Conservation (phyloP, 176 grass and related monocot genomes). For the Triticum dicoccoides region DNA sequence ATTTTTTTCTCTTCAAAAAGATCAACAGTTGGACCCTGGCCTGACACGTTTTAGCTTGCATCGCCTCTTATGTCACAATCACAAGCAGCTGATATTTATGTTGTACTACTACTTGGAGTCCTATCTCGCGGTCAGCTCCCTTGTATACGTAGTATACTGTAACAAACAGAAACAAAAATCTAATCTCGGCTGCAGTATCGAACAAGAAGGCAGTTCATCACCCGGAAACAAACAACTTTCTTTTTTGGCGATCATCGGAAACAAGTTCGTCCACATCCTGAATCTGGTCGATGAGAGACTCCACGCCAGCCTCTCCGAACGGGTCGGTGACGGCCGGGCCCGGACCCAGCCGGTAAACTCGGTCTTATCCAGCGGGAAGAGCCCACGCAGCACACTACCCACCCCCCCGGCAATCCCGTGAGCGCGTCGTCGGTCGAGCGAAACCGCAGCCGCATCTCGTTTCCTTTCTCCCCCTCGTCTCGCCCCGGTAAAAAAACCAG, state of each 20-base stretch:
- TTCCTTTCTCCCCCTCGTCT: not conserved
- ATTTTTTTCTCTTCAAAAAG: not conserved
- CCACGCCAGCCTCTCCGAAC: not conserved
- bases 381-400: not conserved
- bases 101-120: no score
- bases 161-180: no score
- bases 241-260: no score
- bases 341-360: not conserved
- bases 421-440: constrained; percentile 21
- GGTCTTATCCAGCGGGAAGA: not conserved
- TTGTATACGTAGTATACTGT: no score
- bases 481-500: not conserved
- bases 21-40: not conserved
- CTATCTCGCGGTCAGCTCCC: no score
- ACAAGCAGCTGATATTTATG: not conserved
- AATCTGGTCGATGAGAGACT: not conserved
- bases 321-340: not conserved
- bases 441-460: constrained; percentile 21
- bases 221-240: no score
- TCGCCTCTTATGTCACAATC: not conserved
- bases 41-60: not conserved
- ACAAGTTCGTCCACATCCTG: not conserved
- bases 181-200: no score
- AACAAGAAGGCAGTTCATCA: no score
- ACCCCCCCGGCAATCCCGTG: constrained; percentile 17